These are phyloP conservation scores for Pseudonitzschia delicatissima DNA, from an alignment of 108 stramenopile genomes.

Conservation along the genomic window DNA sequence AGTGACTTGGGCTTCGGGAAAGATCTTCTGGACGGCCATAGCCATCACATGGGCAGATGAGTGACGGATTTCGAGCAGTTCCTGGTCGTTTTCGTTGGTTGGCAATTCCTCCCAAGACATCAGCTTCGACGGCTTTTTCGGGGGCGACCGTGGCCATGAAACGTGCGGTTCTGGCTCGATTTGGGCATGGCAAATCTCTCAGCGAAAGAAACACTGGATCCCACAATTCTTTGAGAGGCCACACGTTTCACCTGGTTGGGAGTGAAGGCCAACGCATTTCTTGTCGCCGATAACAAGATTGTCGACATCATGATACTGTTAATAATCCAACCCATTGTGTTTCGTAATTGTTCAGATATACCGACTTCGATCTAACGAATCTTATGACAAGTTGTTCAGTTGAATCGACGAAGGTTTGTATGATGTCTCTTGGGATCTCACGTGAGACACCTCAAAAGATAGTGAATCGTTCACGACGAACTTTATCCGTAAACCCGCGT, in stretches of 20 bases:
- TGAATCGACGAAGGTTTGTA: too few species aligned
- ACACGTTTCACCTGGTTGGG: background rate
- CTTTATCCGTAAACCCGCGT: too few species aligned
- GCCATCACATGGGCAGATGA: slow-evolving; percentile 98
- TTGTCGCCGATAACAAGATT: slow-evolving; percentile 8
- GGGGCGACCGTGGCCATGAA: slow-evolving; percentile 36
- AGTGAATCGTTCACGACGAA: too few species aligned
- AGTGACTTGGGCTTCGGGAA: slow-evolving; percentile 92
- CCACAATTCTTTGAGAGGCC: background rate
- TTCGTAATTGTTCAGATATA: background rate
- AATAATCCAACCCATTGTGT: background rate
- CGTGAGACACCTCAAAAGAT: too few species aligned
- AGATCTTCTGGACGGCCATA: slow-evolving; percentile 94
- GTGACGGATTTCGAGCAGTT: slow-evolving; percentile 90
- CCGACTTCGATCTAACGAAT: too few species aligned
- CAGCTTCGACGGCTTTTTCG: slow-evolving; percentile 6
- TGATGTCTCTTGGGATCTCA: too few species aligned
- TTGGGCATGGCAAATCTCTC: background rate
- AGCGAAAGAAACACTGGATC: background rate
- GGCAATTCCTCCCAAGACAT: slow-evolving; percentile 68
- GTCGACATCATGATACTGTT: slow-evolving; percentile 10
- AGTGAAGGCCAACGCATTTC: slow-evolving; percentile 4
- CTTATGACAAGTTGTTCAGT: too few species aligned
- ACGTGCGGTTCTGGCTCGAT: slow-evolving; percentile 2
- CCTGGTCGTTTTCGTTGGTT: slow-evolving; percentile 89